phyloP scores from a whole-genome alignment of 805 yeast species.

The Danielia oregonensis region DNA sequence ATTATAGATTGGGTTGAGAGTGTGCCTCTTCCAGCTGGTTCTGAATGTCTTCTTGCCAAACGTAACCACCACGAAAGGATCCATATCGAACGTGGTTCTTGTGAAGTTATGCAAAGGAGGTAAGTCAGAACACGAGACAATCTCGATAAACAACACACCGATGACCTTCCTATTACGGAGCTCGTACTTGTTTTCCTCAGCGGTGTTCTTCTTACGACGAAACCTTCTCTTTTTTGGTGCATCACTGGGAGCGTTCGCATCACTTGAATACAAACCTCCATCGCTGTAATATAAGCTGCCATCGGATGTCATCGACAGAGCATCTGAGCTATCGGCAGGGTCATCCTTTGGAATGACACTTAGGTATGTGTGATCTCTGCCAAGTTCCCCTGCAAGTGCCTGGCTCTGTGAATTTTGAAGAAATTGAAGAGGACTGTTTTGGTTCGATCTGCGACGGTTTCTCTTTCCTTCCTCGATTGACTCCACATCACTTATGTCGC shows the following conservation, averaged over 20 bases:
- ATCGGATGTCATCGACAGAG: conserved; percentile 10
- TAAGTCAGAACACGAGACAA: conserved; percentile 66
- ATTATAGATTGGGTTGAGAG: conserved; percentile 75
- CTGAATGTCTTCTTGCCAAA: conserved; percentile 86
- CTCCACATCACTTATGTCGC: conserved; percentile 32
- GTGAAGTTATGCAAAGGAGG: conserved; percentile 75
- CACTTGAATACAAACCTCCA: conserved; percentile 7
- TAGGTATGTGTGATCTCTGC: not conserved
- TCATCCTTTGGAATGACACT: not conserved
- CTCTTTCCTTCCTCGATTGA: conserved; percentile 13
- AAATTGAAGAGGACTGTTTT: not conserved
- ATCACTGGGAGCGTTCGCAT: not conserved
- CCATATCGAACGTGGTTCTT: conserved; percentile 86
- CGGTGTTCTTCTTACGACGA: conserved; percentile 5
- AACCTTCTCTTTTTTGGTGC: conserved; percentile 3
- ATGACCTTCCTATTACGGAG: conserved; percentile 37
- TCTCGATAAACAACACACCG: conserved; percentile 78
- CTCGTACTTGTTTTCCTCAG: conserved; percentile 26
- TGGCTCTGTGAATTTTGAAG: not conserved
- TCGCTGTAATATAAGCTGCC: conserved; percentile 3
- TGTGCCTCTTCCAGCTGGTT: conserved; percentile 81
- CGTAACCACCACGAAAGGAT: conserved; percentile 89
- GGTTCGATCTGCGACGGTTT: not conserved
- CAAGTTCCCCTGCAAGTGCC: not conserved
- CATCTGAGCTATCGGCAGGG: too few species aligned